These are phyloP conservation scores for Candida nanaspora DNA, from an alignment of 805 yeast genomes.

Conservation along the genomic window DNA sequence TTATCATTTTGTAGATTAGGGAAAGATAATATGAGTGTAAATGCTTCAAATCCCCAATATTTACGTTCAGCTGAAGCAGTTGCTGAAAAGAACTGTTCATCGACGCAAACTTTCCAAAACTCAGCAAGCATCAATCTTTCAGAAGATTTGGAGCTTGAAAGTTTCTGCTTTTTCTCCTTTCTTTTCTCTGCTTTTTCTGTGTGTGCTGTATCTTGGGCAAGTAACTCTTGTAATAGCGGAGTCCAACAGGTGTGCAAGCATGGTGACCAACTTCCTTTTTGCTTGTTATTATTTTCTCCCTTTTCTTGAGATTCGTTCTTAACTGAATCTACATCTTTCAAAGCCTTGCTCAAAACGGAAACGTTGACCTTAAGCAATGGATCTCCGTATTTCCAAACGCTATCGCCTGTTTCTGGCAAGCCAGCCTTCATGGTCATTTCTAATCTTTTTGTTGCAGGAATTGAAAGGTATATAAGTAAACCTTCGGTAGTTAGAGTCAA, in stretches of 20 bases:
- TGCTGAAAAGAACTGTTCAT: conserved; percentile 70
- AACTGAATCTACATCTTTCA: conserved; percentile 40
- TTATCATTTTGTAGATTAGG: conserved; percentile 10
- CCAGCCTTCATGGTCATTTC: conserved; percentile 11
- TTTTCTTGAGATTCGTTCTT: neutral
- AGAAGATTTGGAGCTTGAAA: conserved; percentile 2
- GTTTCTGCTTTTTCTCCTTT: conserved; percentile 28
- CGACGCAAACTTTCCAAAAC: conserved; percentile 76
- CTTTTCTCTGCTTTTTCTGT: conserved; percentile 16
- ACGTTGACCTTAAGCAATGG: conserved; percentile 72
- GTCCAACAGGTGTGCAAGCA: conserved; percentile 74
- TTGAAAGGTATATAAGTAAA: conserved; percentile 56
- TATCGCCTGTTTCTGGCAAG: conserved; percentile 13
- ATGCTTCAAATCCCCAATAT: conserved; percentile 76
- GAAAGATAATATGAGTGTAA: conserved; percentile 38
- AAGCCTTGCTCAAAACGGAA: conserved; percentile 49
- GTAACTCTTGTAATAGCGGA: conserved; percentile 40
- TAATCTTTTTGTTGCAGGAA: conserved; percentile 28
- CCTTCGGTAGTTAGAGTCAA: conserved; percentile 74
- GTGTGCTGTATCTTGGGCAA: conserved; percentile 8
- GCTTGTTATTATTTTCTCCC: conserved; percentile 31
- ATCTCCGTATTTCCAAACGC: conserved; percentile 61
- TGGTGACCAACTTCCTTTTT: conserved; percentile 68
- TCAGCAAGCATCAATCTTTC: conserved; percentile 39
- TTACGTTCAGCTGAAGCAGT: conserved; percentile 82